Conservation (phyloP, 2,329 filamentous ascomycete species). For the Myriangium duriaei region DNA sequence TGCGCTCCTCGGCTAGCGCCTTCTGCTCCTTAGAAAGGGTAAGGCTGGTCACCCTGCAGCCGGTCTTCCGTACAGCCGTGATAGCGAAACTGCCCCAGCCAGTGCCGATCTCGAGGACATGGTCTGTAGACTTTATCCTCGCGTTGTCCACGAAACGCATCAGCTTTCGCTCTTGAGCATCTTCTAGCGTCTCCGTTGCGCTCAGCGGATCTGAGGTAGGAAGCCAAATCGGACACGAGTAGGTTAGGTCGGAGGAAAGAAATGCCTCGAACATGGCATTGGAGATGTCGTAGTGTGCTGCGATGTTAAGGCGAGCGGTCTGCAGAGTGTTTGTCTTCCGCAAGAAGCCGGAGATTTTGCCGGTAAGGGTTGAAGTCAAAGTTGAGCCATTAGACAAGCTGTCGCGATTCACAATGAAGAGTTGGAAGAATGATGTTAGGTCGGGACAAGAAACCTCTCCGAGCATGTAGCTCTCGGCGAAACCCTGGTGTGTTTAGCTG, state of each 20-base stretch:
- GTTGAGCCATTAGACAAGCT: slow-evolving; percentile 53
- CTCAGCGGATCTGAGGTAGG: slow-evolving; percentile 28
- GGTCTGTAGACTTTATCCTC: slow-evolving; percentile 50
- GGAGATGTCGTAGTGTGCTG: slow-evolving; percentile 63
- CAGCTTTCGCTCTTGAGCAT: slow-evolving; percentile 56
- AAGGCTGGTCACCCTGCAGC: slow-evolving; percentile 55
- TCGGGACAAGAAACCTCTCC: slow-evolving; percentile 56
- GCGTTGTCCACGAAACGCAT: slow-evolving; percentile 53
- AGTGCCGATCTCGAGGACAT: slow-evolving; percentile 63
- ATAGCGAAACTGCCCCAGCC: slow-evolving; percentile 68
- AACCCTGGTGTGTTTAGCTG: slow-evolving; percentile 31
- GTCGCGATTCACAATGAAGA: slow-evolving; percentile 59
- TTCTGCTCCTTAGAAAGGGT: slow-evolving; percentile 61
- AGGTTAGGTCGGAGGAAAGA: slow-evolving; percentile 64
- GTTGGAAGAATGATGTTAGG: slow-evolving; percentile 56
- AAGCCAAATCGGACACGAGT: slow-evolving; percentile 58
- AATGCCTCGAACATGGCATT: slow-evolving; percentile 68
- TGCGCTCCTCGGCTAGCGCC: slow-evolving; percentile 51
- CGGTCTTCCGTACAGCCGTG: slow-evolving; percentile 51
- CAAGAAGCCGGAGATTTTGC: slow-evolving; percentile 43
- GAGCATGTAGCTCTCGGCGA: slow-evolving; percentile 62
- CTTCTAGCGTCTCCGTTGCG: slow-evolving; percentile 46
- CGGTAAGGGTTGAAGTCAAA: slow-evolving; percentile 46
- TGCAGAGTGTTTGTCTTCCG: slow-evolving; percentile 35
- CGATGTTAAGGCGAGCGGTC: slow-evolving; percentile 52